Evolutionary conservation across 2,329 filamentous ascomycete genomes (phyloP), one percentile per base, ranked within the genome.

Genomic region (Cladophialophora carrionii): DNA sequence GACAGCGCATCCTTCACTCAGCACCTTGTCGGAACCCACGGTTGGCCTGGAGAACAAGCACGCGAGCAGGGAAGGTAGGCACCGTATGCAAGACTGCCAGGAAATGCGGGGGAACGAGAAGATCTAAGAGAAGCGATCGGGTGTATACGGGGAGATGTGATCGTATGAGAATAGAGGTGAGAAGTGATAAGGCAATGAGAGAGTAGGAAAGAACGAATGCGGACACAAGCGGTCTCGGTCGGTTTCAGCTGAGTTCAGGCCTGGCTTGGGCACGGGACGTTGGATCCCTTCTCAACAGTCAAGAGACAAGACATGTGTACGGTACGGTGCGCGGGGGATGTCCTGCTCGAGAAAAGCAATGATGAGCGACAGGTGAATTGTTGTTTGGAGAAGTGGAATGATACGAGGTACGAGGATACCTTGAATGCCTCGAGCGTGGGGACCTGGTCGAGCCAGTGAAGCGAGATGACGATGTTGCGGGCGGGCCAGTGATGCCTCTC

Each of bases 81-180:
- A 24, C 34, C 32, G 49, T 58, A 41, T 46, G 49, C 34, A 58
- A 56, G 49, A 52, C 22, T 26, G 34, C 53, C 52, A 37, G 49
- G 32, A 56, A 67, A 61, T 67, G 64, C 64, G 67, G 64, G 66
- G 64, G 54, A 22, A 57, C 34, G 46, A 41, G 37, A 37, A 57
- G 32, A 31, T 62, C 60, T n/a, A 46, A 57, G 46, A 64, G 61
- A 51, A 65, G 49, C 17, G 53, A 51, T 69, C 67, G 67, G 67
- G 67, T 62, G 53, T 63, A 67, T 61, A 65, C 67, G 64, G 67
- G 66, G 55, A 48, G 46, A 49, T 34, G 57, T 29, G 55, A 56
- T 20, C 37, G 54, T 32, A 46, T 29, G 49, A 55, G 59, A 34
- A 57, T 57, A 31, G 46, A 29, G 54, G 43, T 59, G 54, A 32